Evolutionary conservation across 2,329 filamentous ascomycete species (phyloP).

Genomic region (Monosporascus sp.): DNA sequence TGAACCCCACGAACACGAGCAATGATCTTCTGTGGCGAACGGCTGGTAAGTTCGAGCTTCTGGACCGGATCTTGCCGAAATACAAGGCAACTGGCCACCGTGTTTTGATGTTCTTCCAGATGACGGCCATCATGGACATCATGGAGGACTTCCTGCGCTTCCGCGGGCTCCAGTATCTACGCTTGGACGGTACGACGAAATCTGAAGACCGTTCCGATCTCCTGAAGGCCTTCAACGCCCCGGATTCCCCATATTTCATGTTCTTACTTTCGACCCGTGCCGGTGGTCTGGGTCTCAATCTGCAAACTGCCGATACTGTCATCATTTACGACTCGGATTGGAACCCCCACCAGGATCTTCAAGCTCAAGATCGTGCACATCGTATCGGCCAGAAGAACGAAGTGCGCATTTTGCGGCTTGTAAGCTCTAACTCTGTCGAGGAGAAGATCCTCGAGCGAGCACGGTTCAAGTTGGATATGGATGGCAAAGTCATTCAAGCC

Average conservation of each 20-base stretch:
- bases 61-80: conserved; percentile 89
- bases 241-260: conserved; percentile 89
- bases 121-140: conserved; percentile 99
- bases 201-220: conserved; percentile 94
- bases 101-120: conserved; percentile 99
- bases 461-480: conserved; percentile 97
- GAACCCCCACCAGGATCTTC: conserved; percentile 99
- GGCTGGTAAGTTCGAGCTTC: conserved; percentile 91
- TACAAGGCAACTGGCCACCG: conserved; percentile 88
- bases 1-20: conserved; percentile 83
- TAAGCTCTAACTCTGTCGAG: conserved; percentile 95
- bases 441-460: conserved; percentile 97
- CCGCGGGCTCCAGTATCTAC: conserved; percentile 77
- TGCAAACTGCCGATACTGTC: conserved; percentile 97
- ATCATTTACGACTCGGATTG: conserved; percentile 99
- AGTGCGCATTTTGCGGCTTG: conserved; percentile 90
- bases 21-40: conserved; percentile 96
- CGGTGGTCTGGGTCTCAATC: conserved; percentile 92
- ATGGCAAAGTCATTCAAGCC: conserved; percentile 98
- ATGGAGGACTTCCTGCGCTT: conserved; percentile 97
- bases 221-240: conserved; percentile 82
- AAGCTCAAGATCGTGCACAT: conserved; percentile 98
- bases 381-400: conserved; percentile 99
- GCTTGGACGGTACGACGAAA: conserved; percentile 94
- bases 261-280: conserved; percentile 98